Evolutionary conservation across 495 filamentous ascomycete species (phyloP).

Genomic region (Aspergillus steynii): DNA sequence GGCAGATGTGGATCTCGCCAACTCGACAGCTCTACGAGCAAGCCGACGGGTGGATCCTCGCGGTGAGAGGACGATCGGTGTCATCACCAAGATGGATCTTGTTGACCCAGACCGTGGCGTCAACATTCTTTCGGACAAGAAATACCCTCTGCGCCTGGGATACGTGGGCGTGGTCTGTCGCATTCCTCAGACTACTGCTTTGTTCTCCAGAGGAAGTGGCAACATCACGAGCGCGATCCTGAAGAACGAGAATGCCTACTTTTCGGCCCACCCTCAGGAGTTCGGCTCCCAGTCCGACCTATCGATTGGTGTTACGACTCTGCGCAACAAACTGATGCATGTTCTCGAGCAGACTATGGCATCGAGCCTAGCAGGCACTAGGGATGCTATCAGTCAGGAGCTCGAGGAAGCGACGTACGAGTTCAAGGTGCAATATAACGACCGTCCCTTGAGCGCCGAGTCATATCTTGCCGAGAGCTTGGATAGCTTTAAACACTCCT

Average conservation of each 20-base stretch:
- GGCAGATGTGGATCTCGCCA: slow-evolving; percentile 94
- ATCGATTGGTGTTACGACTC: slow-evolving; percentile 76
- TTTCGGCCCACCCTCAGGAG: slow-evolving; percentile 77
- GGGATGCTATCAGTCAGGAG: slow-evolving; percentile 90
- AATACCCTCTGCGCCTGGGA: slow-evolving; percentile 93
- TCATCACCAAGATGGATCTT: slow-evolving; percentile 99
- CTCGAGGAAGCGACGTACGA: slow-evolving; percentile 97
- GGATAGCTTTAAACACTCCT: slow-evolving; percentile 96
- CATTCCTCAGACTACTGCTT: slow-evolving; percentile 67
- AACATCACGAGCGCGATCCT: slow-evolving; percentile 81
- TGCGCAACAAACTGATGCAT: slow-evolving; percentile 94
- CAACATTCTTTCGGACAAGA: slow-evolving; percentile 77
- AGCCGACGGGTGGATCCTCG: slow-evolving; percentile 91
- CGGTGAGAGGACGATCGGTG: slow-evolving; percentile 94
- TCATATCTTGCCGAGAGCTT: slow-evolving; percentile 93
- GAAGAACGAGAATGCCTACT: slow-evolving; percentile 86
- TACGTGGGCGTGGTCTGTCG: slow-evolving; percentile 95
- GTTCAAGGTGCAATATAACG: slow-evolving; percentile 99
- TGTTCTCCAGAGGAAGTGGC: slow-evolving; percentile 81
- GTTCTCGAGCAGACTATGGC: slow-evolving; percentile 98
- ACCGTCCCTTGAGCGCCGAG: slow-evolving; percentile 89
- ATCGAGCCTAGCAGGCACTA: slow-evolving; percentile 79
- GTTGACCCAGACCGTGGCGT: slow-evolving; percentile 81
- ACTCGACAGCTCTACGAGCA: slow-evolving; percentile 89
- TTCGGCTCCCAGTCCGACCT: slow-evolving; percentile 73